phyloP scores from a whole-genome alignment of 2,329 filamentous ascomycete genomes.

The Penicillium crustosum region DNA sequence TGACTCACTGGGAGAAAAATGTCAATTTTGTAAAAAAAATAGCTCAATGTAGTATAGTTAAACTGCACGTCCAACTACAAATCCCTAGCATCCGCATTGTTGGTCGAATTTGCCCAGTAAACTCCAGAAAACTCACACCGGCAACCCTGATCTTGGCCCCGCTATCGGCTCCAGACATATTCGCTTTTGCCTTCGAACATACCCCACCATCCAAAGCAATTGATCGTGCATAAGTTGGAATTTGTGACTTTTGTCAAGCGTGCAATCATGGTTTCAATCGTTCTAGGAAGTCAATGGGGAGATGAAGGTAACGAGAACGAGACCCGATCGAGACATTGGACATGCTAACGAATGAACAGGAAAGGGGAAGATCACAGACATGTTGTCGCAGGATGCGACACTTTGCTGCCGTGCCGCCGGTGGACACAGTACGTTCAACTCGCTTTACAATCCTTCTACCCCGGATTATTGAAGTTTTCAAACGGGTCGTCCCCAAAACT shows the following conservation, averaged over 20 bases:
- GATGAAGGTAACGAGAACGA: constrained; percentile 43
- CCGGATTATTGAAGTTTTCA: neutral
- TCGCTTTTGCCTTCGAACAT: constrained; percentile 6
- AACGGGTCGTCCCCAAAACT: neutral
- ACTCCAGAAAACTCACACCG: neutral
- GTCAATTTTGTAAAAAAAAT: neutral
- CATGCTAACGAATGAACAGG: constrained; percentile 28
- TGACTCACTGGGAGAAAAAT: constrained; percentile 1
- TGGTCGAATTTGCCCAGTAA: neutral
- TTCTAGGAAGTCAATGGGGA: constrained; percentile 50
- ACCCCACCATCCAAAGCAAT: constrained; percentile 11
- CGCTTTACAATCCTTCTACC: neutral
- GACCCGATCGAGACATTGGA: neutral
- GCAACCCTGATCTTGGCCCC: constrained; percentile 13
- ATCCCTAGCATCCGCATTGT: neutral
- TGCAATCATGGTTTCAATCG: constrained; percentile 42
- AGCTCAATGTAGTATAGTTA: neutral
- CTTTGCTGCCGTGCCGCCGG: constrained; percentile 49
- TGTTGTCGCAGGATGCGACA: constrained; percentile 46
- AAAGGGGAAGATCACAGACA: constrained; percentile 51
- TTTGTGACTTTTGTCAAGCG: neutral
- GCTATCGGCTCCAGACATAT: constrained; percentile 11
- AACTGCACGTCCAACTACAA: neutral
- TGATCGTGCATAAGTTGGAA: constrained; percentile 1
- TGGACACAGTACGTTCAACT: constrained; percentile 45